Conservation (phyloP, 257 asterid genomes). For the Gentiana dahurica region DNA sequence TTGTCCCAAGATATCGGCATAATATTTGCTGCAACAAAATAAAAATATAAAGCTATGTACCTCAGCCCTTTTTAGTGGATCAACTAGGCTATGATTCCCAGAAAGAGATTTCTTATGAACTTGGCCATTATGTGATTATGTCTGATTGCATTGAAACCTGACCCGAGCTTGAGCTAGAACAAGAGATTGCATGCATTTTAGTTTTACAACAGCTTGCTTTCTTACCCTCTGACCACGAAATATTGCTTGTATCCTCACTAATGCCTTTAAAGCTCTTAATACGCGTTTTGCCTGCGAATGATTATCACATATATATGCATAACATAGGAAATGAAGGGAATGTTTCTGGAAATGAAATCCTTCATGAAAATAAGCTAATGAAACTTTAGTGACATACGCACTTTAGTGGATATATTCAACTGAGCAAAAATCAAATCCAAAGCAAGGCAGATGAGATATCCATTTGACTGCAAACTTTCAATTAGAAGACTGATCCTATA, state of each 20-base stretch:
- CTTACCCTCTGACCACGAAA: constrained; percentile 78
- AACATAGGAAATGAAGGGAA: background rate
- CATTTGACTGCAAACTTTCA: too few relatives aligned
- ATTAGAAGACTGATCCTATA: too few relatives aligned
- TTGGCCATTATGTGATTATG: constrained; percentile 19
- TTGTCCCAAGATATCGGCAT: too few relatives aligned
- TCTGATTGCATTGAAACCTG: constrained; percentile 48
- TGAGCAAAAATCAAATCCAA: too few relatives aligned
- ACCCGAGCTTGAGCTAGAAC: constrained; percentile 76
- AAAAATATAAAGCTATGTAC: constrained; percentile 17
- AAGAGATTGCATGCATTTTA: constrained; percentile 87
- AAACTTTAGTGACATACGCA: background rate
- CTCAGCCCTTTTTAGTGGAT: constrained; percentile 53
- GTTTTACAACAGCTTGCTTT: constrained; percentile 76
- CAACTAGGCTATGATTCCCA: constrained; percentile 15
- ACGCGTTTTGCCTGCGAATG: constrained; percentile 72
- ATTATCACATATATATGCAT: background rate
- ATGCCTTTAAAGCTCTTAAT: constrained; percentile 70
- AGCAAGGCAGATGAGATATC: too few relatives aligned
- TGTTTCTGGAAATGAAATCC: background rate
- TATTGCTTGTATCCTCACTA: constrained; percentile 90
- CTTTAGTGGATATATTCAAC: too few relatives aligned
- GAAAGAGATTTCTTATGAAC: constrained; percentile 3
- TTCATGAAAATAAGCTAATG: background rate
- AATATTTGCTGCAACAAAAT: too few relatives aligned